Percentiles rank a stretch among this genome's conserved stretches.
Conservation (phyloP, 139 green algal genomes). For the Bryopsis sp. region DNA sequence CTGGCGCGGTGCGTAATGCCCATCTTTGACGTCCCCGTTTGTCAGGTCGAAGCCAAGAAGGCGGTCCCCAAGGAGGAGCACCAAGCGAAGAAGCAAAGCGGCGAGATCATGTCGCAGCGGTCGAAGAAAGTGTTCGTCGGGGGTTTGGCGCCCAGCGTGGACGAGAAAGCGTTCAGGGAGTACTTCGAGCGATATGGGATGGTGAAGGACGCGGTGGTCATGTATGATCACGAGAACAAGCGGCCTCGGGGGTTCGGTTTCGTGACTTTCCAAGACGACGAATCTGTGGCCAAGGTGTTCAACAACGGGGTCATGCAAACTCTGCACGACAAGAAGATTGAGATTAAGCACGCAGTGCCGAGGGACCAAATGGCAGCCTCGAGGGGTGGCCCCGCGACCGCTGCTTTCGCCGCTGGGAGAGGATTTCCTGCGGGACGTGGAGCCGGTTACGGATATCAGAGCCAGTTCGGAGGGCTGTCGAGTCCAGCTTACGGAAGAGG, state of each 20-base stretch:
- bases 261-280: constrained; percentile 85
- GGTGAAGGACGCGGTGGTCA: constrained; percentile 83
- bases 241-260: constrained; percentile 93
- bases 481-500: too few species aligned
- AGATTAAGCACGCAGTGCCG: constrained; percentile 86
- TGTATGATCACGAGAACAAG: constrained; percentile 93
- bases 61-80: constrained; percentile 87
- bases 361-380: constrained; percentile 60
- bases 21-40: background rate
- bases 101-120: constrained; percentile 22
- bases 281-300: constrained; percentile 79
- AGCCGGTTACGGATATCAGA: too few species aligned
- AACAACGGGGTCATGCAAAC: constrained; percentile 71
- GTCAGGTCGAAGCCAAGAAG: constrained; percentile 86
- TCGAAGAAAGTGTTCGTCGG: constrained; percentile 95
- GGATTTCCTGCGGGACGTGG: too few species aligned
- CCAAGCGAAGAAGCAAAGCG: constrained; percentile 34
- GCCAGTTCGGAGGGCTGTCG: too few species aligned
- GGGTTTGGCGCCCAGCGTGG: constrained; percentile 76
- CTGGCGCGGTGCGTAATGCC: too few species aligned
- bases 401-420: too few species aligned
- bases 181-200: constrained; percentile 76
- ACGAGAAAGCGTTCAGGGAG: constrained; percentile 62
- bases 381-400: too few species aligned
- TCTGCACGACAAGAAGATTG: constrained; percentile 88